A percentile compares a stretch with the other conserved stretches of the same genome.
Evolutionary conservation across 2,329 filamentous ascomycete species (phyloP).

Genomic region (Fusarium pilosicola): DNA sequence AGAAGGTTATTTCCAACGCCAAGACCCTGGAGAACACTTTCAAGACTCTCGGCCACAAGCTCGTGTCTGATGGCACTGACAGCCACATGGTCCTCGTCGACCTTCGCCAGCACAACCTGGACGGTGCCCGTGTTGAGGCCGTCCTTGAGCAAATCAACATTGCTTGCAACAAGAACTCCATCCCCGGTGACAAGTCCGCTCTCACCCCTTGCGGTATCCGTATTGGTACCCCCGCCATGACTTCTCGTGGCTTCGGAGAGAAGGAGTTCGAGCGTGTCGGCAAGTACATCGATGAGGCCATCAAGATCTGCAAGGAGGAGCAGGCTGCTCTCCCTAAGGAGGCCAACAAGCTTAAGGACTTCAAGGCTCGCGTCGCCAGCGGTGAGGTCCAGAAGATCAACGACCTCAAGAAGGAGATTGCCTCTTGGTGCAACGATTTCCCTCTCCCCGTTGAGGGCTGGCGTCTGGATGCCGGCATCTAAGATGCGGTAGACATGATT

Average conservation of each 20-base stretch:
- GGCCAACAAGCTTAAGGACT: conserved; percentile 99
- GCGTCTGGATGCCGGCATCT: conserved; percentile 69
- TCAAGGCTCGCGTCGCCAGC: conserved; percentile 88
- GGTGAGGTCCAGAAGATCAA: conserved; percentile 85
- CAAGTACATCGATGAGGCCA: conserved; percentile 85
- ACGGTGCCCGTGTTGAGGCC: conserved; percentile 94
- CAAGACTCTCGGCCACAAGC: conserved; percentile 89
- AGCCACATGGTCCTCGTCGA: conserved; percentile 98
- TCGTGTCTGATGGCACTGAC: conserved; percentile 95
- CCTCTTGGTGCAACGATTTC: conserved; percentile 87
- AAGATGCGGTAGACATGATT: conserved; percentile 45
- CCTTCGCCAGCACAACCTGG: conserved; percentile 85
- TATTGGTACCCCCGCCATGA: conserved; percentile 98
- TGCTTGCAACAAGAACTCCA: conserved; percentile 99
- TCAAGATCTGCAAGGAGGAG: conserved; percentile 90
- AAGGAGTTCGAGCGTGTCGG: conserved; percentile 93
- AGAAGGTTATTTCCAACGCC: conserved; percentile 91
- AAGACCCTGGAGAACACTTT: conserved; percentile 88
- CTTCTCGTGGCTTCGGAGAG: conserved; percentile 90
- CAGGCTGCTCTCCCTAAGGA: conserved; percentile 90
- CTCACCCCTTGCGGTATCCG: conserved; percentile 94
- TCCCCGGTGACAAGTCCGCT: conserved; percentile 96
- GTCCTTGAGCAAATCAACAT: conserved; percentile 98
- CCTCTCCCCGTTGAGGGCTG: conserved; percentile 87
- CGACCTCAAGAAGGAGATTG: conserved; percentile 87